Percentiles rank a stretch among this genome's conserved stretches.
phyloP scores from a whole-genome alignment of 768 basidiomycete species.

The Cyclocybe cylindracea region DNA sequence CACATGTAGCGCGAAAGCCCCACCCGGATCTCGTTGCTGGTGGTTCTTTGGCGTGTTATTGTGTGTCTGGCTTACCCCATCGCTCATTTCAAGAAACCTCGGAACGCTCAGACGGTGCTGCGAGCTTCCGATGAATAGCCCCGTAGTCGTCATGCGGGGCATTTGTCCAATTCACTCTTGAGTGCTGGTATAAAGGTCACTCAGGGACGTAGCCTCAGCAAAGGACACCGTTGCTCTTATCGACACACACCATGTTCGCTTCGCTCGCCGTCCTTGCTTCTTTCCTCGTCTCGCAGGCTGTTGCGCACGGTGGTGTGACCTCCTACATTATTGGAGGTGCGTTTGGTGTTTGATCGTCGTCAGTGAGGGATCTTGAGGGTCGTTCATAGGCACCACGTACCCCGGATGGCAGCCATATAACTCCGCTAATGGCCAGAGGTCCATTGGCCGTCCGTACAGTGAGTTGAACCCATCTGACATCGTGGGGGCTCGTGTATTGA shows the following conservation, averaged over 20 bases:
- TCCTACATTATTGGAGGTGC: slow-evolving; percentile 34
- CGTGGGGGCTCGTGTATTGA: neutral
- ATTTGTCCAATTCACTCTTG: neutral
- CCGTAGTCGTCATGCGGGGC: neutral
- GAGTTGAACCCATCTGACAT: neutral
- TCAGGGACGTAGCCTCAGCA: neutral
- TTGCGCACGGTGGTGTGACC: slow-evolving; percentile 39
- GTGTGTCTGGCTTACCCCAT: neutral
- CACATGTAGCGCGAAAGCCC: neutral
- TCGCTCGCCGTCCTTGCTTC: slow-evolving; percentile 27
- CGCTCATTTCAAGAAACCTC: slow-evolving; percentile 9
- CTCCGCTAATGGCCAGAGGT: slow-evolving; percentile 30
- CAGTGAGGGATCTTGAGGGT: neutral
- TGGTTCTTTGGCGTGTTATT: neutral
- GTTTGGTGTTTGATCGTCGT: neutral
- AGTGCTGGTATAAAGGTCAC: neutral
- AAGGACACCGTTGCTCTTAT: neutral
- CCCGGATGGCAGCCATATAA: slow-evolving; percentile 40
- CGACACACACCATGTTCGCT: slow-evolving; percentile 15
- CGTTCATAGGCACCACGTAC: slow-evolving; percentile 24
- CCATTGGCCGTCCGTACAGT: slow-evolving; percentile 37
- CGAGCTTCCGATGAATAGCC: slow-evolving; percentile 11
- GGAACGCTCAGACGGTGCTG: slow-evolving; percentile 1
- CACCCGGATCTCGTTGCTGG: neutral
- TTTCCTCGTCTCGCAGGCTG: slow-evolving; percentile 28